phyloP scores from a whole-genome alignment of 257 asterid species.

The Anisodus tanguticus region DNA sequence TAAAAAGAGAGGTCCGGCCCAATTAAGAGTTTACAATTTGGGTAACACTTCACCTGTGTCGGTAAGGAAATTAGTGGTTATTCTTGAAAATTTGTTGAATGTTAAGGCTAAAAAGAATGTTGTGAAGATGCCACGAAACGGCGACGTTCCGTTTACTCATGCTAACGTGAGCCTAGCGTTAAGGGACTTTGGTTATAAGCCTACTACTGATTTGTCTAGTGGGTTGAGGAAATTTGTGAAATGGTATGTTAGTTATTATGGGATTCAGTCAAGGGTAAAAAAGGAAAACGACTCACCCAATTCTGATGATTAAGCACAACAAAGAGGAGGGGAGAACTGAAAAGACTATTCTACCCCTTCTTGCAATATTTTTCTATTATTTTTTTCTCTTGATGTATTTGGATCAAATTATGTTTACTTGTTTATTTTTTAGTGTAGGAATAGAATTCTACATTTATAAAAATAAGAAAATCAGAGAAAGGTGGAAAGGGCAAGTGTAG shows the following conservation, averaged over 20 bases:
- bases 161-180: constrained; percentile 91
- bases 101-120: constrained; percentile 77
- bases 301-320: constrained; percentile 42
- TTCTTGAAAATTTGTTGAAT: constrained; percentile 60
- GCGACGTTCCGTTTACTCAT: constrained; percentile 95
- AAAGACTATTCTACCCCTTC: constrained; percentile 26
- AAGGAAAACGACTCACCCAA: constrained; percentile 49
- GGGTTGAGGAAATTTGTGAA: constrained; percentile 86
- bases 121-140: constrained; percentile 87
- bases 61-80: constrained; percentile 84
- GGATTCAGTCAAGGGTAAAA: constrained; percentile 74
- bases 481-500: constrained; percentile 46
- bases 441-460: constrained; percentile 40
- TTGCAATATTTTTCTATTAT: background rate
- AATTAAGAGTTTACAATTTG: constrained; percentile 83
- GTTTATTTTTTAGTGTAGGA: constrained; percentile 46
- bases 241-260: constrained; percentile 92
- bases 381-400: constrained; percentile 31
- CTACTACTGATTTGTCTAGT: constrained; percentile 77
- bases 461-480: constrained; percentile 21
- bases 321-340: background rate
- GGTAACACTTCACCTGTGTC: constrained; percentile 94
- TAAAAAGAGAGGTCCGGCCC: constrained; percentile 82
- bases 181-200: constrained; percentile 81
- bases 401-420: constrained; percentile 34